A percentile compares a stretch with the other conserved stretches of the same genome.
These are phyloP conservation scores for Cyclostephanos invisitatus DNA, from an alignment of 108 stramenopile species.

Conservation along the genomic window DNA sequence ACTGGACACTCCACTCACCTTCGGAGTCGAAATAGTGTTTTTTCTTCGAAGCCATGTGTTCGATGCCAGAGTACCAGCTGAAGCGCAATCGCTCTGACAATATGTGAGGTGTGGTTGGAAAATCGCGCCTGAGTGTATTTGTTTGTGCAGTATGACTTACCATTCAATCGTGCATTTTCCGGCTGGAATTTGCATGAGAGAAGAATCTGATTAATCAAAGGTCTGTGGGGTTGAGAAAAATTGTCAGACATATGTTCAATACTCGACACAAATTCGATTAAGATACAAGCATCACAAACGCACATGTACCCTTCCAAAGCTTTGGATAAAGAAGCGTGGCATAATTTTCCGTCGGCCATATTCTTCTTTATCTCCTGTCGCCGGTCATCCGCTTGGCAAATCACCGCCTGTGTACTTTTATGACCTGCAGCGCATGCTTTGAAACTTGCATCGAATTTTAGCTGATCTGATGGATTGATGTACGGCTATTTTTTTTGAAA, in stretches of 20 bases:
- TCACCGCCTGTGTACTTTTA: conserved; percentile 22
- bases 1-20: background rate
- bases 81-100: conserved; percentile 58
- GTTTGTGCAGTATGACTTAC: conserved; percentile 32
- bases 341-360: conserved; percentile 37
- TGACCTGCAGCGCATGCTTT: conserved; percentile 48
- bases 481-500: conserved; percentile 16
- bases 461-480: conserved; percentile 45
- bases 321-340: conserved; percentile 20
- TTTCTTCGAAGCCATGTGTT: conserved; percentile 49
- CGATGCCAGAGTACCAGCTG: conserved; percentile 83
- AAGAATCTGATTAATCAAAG: conserved; percentile 78
- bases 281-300: background rate
- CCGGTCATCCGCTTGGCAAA: conserved; percentile 39
- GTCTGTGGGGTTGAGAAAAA: conserved; percentile 17
- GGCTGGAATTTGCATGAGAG: conserved; percentile 86
- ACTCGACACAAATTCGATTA: conserved; percentile 3
- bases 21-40: conserved; percentile 64
- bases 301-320: conserved; percentile 43
- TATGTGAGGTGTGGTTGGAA: conserved; percentile 6
- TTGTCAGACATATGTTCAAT: background rate
- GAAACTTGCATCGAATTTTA: conserved; percentile 73
- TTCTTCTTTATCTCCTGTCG: conserved; percentile 36
- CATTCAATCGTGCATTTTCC: conserved; percentile 73
- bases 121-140: background rate